These are phyloP conservation scores for Biscogniauxia marginata DNA, from an alignment of 2,329 filamentous ascomycete genomes.

Conservation along the genomic window DNA sequence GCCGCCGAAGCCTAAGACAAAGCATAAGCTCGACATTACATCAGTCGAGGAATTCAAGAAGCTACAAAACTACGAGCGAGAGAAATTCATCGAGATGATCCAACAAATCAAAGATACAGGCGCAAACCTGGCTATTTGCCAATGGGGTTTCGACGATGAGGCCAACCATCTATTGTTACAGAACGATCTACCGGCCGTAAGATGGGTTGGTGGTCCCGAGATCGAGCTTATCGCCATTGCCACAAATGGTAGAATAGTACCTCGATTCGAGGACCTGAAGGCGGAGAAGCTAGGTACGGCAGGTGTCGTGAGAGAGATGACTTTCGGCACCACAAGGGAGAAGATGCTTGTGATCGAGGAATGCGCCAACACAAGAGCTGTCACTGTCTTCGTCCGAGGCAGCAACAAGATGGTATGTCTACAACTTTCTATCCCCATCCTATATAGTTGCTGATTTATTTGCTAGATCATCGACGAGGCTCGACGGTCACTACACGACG, in stretches of 20 bases:
- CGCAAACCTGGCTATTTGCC: conserved; percentile 96
- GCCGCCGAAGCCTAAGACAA: conserved; percentile 98
- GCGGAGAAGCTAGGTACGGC: conserved; percentile 87
- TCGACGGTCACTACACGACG: conserved; percentile 95
- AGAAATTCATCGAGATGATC: conserved; percentile 99
- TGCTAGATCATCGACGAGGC: conserved; percentile 94
- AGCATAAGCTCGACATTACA: conserved; percentile 98
- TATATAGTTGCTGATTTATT: not conserved
- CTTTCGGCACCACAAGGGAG: conserved; percentile 93
- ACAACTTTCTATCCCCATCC: not conserved
- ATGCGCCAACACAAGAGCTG: conserved; percentile 94
- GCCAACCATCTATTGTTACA: conserved; percentile 96
- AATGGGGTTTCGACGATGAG: conserved; percentile 99
- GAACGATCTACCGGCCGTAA: conserved; percentile 91
- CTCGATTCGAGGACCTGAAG: conserved; percentile 91
- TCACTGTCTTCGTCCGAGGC: conserved; percentile 93
- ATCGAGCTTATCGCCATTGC: conserved; percentile 98
- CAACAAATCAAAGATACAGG: conserved; percentile 96
- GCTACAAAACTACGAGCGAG: conserved; percentile 89
- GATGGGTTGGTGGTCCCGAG: conserved; percentile 97
- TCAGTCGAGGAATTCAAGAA: conserved; percentile 98
- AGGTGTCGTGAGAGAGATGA: conserved; percentile 90
- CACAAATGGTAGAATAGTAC: conserved; percentile 96
- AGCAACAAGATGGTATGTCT: conserved; percentile 95
- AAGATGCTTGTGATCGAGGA: conserved; percentile 99